Evolutionary conservation across 2,329 filamentous ascomycete genomes (phyloP).

Genomic region (Colletotrichum tabaci): DNA sequence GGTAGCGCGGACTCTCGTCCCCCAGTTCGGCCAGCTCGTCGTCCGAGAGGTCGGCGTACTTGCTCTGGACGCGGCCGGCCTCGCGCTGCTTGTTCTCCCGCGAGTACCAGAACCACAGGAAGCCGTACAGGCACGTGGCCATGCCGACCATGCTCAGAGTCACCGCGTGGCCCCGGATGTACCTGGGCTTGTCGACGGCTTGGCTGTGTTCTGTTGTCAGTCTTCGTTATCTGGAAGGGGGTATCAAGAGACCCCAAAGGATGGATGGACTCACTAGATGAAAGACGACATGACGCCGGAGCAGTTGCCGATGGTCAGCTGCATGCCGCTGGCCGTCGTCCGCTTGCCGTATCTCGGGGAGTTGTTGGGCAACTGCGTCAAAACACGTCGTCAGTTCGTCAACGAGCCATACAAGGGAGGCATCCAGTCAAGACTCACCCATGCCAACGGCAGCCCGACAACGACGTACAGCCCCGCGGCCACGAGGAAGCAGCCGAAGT

Average conservation of each 20-base stretch:
- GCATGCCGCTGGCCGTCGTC: conserved; percentile 79
- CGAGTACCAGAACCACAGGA: conserved; percentile 54
- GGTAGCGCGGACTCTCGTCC: conserved; percentile 66
- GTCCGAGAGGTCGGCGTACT: conserved; percentile 58
- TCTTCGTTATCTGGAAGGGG: too few species aligned
- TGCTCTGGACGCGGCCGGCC: conserved; percentile 54
- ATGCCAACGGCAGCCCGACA: conserved; percentile 70
- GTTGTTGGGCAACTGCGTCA: conserved; percentile 67
- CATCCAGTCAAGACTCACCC: conserved; percentile 53
- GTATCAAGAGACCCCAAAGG: too few species aligned
- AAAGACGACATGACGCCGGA: conserved; percentile 68
- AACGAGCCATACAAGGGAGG: background rate
- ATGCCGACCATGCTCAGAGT: conserved; percentile 47
- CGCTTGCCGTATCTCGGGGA: conserved; percentile 83
- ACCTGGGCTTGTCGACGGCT: conserved; percentile 67
- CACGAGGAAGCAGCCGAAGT: conserved; percentile 75
- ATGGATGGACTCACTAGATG: conserved; percentile 36
- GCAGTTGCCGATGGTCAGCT: conserved; percentile 79
- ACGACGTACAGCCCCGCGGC: conserved; percentile 79
- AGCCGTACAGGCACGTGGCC: conserved; percentile 52
- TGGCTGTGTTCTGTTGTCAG: conserved; percentile 51
- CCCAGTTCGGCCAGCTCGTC: conserved; percentile 66
- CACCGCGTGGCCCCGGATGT: conserved; percentile 72
- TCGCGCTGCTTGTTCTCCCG: conserved; percentile 62
- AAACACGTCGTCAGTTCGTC: background rate